phyloP scores from a whole-genome alignment of 148 eudicot species.

The Fagopyrum tataricum region DNA sequence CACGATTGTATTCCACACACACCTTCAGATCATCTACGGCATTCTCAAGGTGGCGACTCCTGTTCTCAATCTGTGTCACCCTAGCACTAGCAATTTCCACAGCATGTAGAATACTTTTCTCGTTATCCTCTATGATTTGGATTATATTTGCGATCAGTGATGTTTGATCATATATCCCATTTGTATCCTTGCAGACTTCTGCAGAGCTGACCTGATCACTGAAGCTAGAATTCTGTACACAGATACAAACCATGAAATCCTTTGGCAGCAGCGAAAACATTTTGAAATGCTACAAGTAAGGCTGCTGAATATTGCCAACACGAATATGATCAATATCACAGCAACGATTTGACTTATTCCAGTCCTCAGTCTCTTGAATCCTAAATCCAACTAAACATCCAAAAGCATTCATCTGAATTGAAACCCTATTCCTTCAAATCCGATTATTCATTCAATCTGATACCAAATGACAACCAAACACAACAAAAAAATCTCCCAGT shows the following conservation, averaged over 20 bases:
- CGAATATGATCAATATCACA: too few species aligned
- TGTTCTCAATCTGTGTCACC: conserved; percentile 19
- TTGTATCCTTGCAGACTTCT: not conserved
- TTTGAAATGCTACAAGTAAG: not conserved
- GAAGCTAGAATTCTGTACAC: conserved; percentile 5
- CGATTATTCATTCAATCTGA: not conserved
- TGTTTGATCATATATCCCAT: not conserved
- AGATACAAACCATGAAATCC: not conserved
- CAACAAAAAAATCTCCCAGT: not conserved
- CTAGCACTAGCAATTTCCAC: conserved; percentile 23
- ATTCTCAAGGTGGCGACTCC: conserved; percentile 20
- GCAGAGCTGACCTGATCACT: not conserved
- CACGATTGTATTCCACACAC: conserved; percentile 18
- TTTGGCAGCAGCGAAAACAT: not conserved
- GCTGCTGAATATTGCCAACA: too few species aligned
- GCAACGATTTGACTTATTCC: too few species aligned
- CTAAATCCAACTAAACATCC: not conserved
- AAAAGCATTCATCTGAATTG: not conserved
- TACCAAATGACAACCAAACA: not conserved
- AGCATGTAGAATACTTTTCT: conserved; percentile 12
- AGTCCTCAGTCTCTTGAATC: not conserved
- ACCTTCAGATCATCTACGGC: conserved; percentile 20
- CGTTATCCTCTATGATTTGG: not conserved
- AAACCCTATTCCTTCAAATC: not conserved
- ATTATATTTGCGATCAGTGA: not conserved